phyloP scores from a whole-genome alignment of 208 protist genomes.

The Naegleria gruberi region DNA sequence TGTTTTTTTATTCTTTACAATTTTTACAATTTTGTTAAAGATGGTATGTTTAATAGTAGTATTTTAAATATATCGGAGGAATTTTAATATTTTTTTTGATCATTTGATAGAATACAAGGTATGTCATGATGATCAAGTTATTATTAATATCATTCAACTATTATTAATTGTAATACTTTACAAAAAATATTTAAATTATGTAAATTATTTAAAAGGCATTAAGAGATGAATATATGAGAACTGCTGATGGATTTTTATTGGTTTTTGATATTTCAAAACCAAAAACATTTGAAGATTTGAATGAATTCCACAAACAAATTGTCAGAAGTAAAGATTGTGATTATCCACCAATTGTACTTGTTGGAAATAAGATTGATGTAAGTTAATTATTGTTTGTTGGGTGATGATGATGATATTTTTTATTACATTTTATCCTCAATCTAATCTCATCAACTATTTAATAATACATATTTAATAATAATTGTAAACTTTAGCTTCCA shows the following conservation, averaged over 20 bases:
- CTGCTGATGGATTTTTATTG: slow-evolving; percentile 47
- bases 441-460: neutral
- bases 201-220: slow-evolving; percentile 41
- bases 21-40: too few species aligned
- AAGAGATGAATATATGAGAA: slow-evolving; percentile 42
- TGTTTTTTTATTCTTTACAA: neutral
- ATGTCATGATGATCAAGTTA: neutral
- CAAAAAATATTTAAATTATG: too few species aligned
- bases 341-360: slow-evolving; percentile 43
- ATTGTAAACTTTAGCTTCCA: neutral
- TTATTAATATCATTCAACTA: neutral
- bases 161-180: neutral
- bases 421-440: too few species aligned
- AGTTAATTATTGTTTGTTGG: slow-evolving; percentile 19
- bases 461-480: neutral
- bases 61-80: too few species aligned
- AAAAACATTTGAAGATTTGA: slow-evolving; percentile 47
- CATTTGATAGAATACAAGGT: neutral
- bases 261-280: slow-evolving; percentile 45
- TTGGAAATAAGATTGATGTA: slow-evolving; percentile 59
- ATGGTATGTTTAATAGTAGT: too few species aligned
- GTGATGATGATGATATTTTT: neutral
- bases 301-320: slow-evolving; percentile 41
- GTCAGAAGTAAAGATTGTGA: slow-evolving; percentile 48
- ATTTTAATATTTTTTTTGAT: neutral